Evolutionary conservation across 2,329 filamentous ascomycete species (phyloP).

Genomic region (Aspergillus fijiensis): DNA sequence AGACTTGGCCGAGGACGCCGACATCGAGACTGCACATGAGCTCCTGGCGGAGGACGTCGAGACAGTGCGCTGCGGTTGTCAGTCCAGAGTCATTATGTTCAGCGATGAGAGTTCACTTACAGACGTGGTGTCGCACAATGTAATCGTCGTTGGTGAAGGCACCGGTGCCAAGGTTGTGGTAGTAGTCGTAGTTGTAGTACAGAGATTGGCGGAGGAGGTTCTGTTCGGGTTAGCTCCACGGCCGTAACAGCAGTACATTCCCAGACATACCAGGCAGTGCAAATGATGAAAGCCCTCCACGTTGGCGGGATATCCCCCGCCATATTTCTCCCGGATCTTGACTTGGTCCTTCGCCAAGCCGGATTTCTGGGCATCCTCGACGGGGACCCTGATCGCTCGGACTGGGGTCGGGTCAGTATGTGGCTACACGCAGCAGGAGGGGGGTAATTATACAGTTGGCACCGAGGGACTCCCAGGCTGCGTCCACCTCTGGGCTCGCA

Average conservation of each 20-base stretch:
- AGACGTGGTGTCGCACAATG: conserved; percentile 57
- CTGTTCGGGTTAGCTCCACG: conserved; percentile 28
- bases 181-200: conserved; percentile 61
- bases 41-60: conserved; percentile 62
- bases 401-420: conserved; percentile 30
- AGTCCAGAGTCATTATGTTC: background rate
- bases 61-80: conserved; percentile 52
- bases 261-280: conserved; percentile 53
- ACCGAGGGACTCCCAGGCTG: conserved; percentile 56
- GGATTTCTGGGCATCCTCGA: conserved; percentile 50
- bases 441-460: conserved; percentile 47
- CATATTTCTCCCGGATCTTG: conserved; percentile 55
- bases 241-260: background rate
- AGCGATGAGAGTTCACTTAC: conserved; percentile 42
- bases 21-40: conserved; percentile 64
- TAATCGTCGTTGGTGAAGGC: conserved; percentile 58
- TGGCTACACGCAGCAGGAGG: background rate
- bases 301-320: conserved; percentile 53
- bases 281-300: conserved; percentile 36
- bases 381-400: conserved; percentile 51
- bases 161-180: conserved; percentile 50
- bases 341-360: conserved; percentile 58
- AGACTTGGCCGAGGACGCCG: conserved; percentile 61
- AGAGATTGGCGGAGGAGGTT: conserved; percentile 60
- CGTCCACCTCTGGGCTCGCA: conserved; percentile 55